These are phyloP conservation scores for Xylaria sp. DNA, from an alignment of 2,329 filamentous ascomycete species.

Conservation along the genomic window DNA sequence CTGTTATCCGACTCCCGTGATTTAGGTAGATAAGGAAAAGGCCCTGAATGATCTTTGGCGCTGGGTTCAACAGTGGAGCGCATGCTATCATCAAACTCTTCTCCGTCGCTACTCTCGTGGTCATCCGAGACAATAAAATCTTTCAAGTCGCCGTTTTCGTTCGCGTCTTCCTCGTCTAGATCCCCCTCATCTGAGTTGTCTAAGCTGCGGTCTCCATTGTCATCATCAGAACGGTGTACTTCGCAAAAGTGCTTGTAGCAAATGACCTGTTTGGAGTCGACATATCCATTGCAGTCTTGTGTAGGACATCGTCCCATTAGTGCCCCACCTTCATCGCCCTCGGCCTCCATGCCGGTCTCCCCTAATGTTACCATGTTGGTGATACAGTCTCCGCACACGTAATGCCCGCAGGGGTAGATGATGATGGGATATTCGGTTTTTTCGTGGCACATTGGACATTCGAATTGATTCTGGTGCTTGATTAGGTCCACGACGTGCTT, in stretches of 20 bases:
- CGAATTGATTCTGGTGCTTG: slow-evolving; percentile 26
- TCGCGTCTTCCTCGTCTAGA: slow-evolving; percentile 23
- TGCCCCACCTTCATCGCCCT: slow-evolving; percentile 10
- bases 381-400: slow-evolving; percentile 39
- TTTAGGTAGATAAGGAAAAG: too few species aligned
- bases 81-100: background rate
- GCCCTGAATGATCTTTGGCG: background rate
- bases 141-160: slow-evolving; percentile 32
- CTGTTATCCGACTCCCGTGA: too few species aligned
- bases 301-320: slow-evolving; percentile 22
- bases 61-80: background rate
- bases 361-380: slow-evolving; percentile 29
- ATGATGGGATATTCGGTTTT: slow-evolving; percentile 35
- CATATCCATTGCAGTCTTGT: slow-evolving; percentile 19
- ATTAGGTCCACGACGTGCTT: slow-evolving; percentile 28
- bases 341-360: slow-evolving; percentile 12
- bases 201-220: slow-evolving; percentile 2
- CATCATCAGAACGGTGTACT: slow-evolving; percentile 25
- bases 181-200: slow-evolving; percentile 26
- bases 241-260: slow-evolving; percentile 35
- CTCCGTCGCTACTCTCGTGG: slow-evolving; percentile 20
- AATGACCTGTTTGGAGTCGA: slow-evolving; percentile 34
- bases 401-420: slow-evolving; percentile 41
- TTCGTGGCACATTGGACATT: slow-evolving; percentile 36
- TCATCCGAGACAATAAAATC: slow-evolving; percentile 33